These are phyloP conservation scores for Aspergillus sp. DNA, from an alignment of 2,329 filamentous ascomycete genomes.

Conservation along the genomic window DNA sequence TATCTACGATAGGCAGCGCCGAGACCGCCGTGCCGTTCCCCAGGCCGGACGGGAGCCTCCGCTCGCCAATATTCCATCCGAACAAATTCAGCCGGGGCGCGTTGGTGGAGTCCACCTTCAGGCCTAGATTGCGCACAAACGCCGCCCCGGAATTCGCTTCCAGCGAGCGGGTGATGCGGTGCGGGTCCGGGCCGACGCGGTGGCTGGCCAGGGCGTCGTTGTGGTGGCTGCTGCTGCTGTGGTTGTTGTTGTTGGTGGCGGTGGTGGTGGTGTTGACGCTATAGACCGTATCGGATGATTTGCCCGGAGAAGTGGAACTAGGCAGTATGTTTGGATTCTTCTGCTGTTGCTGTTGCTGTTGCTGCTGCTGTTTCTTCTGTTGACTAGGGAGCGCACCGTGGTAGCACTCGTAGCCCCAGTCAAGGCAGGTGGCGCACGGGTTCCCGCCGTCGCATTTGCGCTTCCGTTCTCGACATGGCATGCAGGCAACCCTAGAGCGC, in stretches of 20 bases:
- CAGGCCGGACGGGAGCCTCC: conserved; percentile 20
- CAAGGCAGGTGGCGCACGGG: conserved; percentile 27
- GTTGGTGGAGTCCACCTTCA: conserved; percentile 53
- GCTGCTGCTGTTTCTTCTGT: background rate
- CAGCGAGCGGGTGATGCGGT: conserved; percentile 33
- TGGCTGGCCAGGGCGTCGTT: background rate
- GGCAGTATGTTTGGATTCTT: conserved; percentile 6
- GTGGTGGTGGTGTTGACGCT: no score
- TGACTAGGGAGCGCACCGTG: conserved; percentile 10
- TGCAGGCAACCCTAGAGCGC: conserved; percentile 25
- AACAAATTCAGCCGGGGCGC: conserved; percentile 55
- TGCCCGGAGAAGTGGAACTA: background rate
- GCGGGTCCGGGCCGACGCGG: conserved; percentile 7
- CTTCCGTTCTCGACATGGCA: conserved; percentile 31
- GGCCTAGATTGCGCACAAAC: conserved; percentile 53
- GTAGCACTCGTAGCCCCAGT: conserved; percentile 31
- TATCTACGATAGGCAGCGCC: conserved; percentile 41
- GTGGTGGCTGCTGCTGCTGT: background rate
- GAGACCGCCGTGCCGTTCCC: background rate
- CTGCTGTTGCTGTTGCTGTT: background rate
- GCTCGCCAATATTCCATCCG: conserved; percentile 52
- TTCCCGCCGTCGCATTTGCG: conserved; percentile 28
- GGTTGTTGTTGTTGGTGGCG: no score
- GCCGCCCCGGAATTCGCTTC: conserved; percentile 58
- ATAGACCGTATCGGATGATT: background rate